Evolutionary conservation across 2,329 filamentous ascomycete genomes (phyloP), one percentile per base, ranked within the genome.

Genomic region (Aphanoascus verrucosus): DNA sequence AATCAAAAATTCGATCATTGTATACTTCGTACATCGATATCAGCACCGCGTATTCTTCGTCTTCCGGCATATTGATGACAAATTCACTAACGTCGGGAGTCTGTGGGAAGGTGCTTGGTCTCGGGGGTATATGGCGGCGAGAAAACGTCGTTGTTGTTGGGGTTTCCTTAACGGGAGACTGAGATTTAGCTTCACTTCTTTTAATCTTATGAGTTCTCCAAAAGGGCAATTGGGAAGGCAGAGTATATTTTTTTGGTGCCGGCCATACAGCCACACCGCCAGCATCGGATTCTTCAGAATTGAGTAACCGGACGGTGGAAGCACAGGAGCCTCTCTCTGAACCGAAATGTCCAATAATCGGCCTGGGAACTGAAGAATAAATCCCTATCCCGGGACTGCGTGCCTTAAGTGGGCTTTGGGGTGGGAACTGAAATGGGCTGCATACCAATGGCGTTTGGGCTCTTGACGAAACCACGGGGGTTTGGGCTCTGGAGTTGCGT

Each of bases 1-100:
- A 81, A 63, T 98, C 93, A 67, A 94, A 97, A 60, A 98, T 97
- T 35, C 90, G 84, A 70, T 98, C 91, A 65, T 98, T 98, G 74
- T 98, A 96, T 1, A 98, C 91, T 68, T 98, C 93, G 69, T 97
- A 97, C 90, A 98, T 98, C 52, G 89, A 95, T 19, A 98, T 78
- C 9, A 98, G 74, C 52, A 98, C 82, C 3, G 86, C 85, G 62
- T 96, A 96, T 61, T 95, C 88, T 52, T 84, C 81, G 17, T 79
- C 78, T 0, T 77, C 74, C 57, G 90, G 85, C 46, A 82, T 74
- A 0, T 81, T 76, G 0, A 94, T 76, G 3, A 77, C 73, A 42
- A 94, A 74, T 49, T 83, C 76, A 67, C 82, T 81, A 50, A 95
- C 81, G 58, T 89, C 83, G 7, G 91, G 91, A 5, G 77, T 72